Evolutionary conservation across 2,329 filamentous ascomycete genomes (phyloP), one percentile per base, ranked within the genome.

Genomic region (Thielaviopsis euricoi): DNA sequence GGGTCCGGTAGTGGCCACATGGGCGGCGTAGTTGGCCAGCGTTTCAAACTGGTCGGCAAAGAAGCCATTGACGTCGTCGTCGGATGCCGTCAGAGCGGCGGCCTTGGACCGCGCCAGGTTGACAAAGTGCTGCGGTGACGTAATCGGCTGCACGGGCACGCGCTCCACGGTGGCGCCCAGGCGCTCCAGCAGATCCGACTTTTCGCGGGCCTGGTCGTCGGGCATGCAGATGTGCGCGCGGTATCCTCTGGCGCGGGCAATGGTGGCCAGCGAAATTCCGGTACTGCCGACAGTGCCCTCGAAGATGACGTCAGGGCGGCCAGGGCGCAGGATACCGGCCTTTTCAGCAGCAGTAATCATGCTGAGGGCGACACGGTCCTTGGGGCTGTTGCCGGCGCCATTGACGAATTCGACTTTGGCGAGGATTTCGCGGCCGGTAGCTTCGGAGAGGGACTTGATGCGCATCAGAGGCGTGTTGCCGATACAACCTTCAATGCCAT

Each of bases 11-110:
- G 82, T 80, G 21, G 78, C 74, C 64, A 85, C 82, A 72, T 98
- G 93, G 1, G 93, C 90, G 52, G 79, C 76, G 78, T 86, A 95
- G 71, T 98, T 98, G 33, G 89, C 87, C 55, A 81, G 75, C 25
- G 86, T 91, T 72, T 98, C 93, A 67, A 98, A 98, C 68, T 98
- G 93, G 69, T 98, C 87, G 0, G 91, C 89, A 68, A 97, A 98
- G 71, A 95, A 90, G 22, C 93, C 93, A 55, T 80, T 76, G 62
- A 89, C 91, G 40, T 74, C 76, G 64, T 81, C 80, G 1, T 73
- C 67, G 9, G 75, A 73, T 0, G 69, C 71, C 0, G 85, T 87
- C 67, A 97, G 90, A 64, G 89, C 83, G 55, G 71, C 70, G 0
- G 93, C 91, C 55, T 89, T 81, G 22, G 79, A 77, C 25, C 88